These are phyloP conservation scores for Tripterygium wilfordii DNA, from an alignment of 177 flowering plant species.

Conservation along the genomic window DNA sequence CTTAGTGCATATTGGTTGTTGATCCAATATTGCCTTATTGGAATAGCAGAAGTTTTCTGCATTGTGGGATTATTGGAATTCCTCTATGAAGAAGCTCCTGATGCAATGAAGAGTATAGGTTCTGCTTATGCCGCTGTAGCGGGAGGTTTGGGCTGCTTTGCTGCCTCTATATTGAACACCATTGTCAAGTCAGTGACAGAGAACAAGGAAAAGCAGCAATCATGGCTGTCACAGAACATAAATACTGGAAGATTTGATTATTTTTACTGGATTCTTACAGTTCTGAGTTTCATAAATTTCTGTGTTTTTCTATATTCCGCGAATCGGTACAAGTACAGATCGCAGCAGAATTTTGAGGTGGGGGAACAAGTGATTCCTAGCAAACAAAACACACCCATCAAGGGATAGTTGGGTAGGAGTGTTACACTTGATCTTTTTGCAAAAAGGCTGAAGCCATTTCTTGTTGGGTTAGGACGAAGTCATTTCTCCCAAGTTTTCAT, in stretches of 20 bases:
- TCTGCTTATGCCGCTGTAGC: conserved; percentile 97
- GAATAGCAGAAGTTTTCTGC: conserved; percentile 93
- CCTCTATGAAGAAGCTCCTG: conserved; percentile 91
- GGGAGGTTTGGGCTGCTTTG: conserved; percentile 94
- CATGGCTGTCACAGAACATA: conserved; percentile 89
- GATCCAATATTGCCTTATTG: conserved; percentile 89
- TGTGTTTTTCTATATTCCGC: conserved; percentile 57
- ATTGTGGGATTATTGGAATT: conserved; percentile 92
- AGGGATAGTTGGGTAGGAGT: too few species aligned
- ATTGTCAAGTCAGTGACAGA: conserved; percentile 61
- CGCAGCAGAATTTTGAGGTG: conserved; percentile 17
- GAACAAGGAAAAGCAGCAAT: conserved; percentile 25
- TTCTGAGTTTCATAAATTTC: conserved; percentile 65
- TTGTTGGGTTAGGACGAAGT: too few species aligned
- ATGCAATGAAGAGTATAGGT: conserved; percentile 94
- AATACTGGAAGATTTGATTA: conserved; percentile 84
- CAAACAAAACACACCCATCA: conserved; percentile 9
- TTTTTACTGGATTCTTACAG: conserved; percentile 79
- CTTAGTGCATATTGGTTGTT: conserved; percentile 86
- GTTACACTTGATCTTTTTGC: too few species aligned
- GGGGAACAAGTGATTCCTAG: conserved; percentile 15
- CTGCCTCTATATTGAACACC: conserved; percentile 69
- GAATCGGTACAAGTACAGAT: conserved; percentile 59
- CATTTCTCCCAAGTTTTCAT: too few species aligned
- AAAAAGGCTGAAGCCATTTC: too few species aligned